Evolutionary conservation across 1,284 basidiomycete species (phyloP).

Genomic region (Volvariella surrecta): DNA sequence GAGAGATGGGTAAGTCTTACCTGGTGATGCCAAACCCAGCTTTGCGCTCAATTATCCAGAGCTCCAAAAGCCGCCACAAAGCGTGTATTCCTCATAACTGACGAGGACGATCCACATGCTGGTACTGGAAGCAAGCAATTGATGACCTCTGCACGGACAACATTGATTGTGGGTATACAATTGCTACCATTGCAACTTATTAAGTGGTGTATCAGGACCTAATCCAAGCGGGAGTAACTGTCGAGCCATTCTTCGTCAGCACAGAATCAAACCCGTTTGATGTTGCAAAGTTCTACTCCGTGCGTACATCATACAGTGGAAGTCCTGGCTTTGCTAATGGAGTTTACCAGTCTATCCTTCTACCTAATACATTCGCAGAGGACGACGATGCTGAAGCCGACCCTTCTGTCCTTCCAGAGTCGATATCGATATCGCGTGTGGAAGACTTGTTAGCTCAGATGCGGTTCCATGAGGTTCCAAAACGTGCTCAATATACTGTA

Average conservation of each 20-base stretch:
- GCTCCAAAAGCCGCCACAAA: slow-evolving; percentile 83
- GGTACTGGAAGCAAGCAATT: slow-evolving; percentile 44
- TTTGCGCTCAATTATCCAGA: slow-evolving; percentile 30
- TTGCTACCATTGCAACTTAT: too few species aligned
- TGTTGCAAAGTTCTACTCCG: slow-evolving; percentile 77
- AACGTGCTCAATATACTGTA: slow-evolving; percentile 80
- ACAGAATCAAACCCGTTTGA: slow-evolving; percentile 65
- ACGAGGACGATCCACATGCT: slow-evolving; percentile 67
- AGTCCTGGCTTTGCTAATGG: slow-evolving; percentile 4
- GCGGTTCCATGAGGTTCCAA: slow-evolving; percentile 80
- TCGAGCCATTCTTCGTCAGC: slow-evolving; percentile 92
- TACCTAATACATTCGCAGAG: slow-evolving; percentile 37
- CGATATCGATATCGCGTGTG: slow-evolving; percentile 62
- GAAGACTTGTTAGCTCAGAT: slow-evolving; percentile 80
- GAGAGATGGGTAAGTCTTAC: slow-evolving; percentile 63
- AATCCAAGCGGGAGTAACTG: slow-evolving; percentile 67
- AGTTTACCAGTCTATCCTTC: slow-evolving; percentile 46
- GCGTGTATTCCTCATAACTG: slow-evolving; percentile 88
- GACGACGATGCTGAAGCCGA: slow-evolving; percentile 44
- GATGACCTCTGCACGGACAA: slow-evolving; percentile 59
- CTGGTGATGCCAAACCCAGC: neutral
- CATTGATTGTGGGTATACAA: slow-evolving; percentile 43
- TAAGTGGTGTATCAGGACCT: slow-evolving; percentile 53
- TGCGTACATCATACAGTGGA: slow-evolving; percentile 27
- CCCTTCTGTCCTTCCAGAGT: slow-evolving; percentile 46